Conservation (phyloP, 2,329 filamentous ascomycete species). For the Colletotrichum theobromicola region DNA sequence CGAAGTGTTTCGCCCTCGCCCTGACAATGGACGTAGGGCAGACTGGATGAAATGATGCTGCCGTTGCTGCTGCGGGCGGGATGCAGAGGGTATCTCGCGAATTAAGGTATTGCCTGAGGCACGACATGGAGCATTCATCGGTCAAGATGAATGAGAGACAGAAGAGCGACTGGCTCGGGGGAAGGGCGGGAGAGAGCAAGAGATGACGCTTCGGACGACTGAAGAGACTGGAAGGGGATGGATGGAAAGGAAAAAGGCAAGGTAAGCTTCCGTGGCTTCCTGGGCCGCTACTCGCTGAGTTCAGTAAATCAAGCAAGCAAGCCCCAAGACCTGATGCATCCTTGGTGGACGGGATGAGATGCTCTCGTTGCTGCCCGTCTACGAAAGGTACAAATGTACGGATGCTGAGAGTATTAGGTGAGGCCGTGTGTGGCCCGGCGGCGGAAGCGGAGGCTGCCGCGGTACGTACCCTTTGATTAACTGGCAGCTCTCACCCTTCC, state of each 20-base stretch:
- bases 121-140: constrained; percentile 2
- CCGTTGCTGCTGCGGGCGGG: not conserved
- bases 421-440: not conserved
- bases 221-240: not conserved
- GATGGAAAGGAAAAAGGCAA: not conserved
- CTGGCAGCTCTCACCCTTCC: not conserved
- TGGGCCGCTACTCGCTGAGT: not conserved
- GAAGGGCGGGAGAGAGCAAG: not conserved
- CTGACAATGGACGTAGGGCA: not conserved
- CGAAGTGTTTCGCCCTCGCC: constrained; percentile 15
- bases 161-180: not conserved
- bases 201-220: not conserved
- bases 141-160: not conserved
- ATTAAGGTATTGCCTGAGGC: constrained; percentile 1
- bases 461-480: constrained; percentile 5
- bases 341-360: not conserved
- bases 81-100: not conserved
- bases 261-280: not conserved
- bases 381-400: not conserved
- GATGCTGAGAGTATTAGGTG: not conserved
- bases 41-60: not conserved
- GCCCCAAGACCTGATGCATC: not conserved
- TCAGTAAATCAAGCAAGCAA: not conserved
- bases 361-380: not conserved
- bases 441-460: constrained; percentile 1